Base-by-base conservation (phyloP, 768 basidiomycete genomes). In the Chlorophyllum brunneum region DNA sequence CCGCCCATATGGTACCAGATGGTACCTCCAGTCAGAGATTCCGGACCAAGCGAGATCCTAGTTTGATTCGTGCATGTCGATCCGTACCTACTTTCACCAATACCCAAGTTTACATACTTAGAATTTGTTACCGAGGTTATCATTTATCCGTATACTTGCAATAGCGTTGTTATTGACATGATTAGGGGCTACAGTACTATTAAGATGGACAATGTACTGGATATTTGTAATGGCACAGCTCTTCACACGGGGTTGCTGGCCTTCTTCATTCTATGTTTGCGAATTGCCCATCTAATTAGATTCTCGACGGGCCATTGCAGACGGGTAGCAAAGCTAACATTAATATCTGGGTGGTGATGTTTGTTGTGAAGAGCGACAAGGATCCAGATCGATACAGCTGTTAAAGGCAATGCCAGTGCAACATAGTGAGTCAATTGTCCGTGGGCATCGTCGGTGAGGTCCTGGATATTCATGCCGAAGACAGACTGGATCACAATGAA, bases 401-500 rank as follows among this genome's bases (percentile, higher is more conserved):
- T 50, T 29, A 50, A 20, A 3, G 33, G 38, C 20, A 50, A 10
- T 18, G 48, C 37, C 7, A 50, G 26, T 2, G 9, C 39, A 23
- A 72, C 33, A 39, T 74, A 80, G 33, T 69, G 67, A 6, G 18
- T 23, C 18, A 78, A 51, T 2, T 67, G 70, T 39, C 67, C 68
- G 5, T 41, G 30, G 3, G 67, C 61, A 51, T 63, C 30, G 0
- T 1, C 39, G 18, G 67, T 64, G 51, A 79, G 59, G 44, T 70
- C 67, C 29, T 39, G 11, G 9, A 78, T 58, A 54, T 78, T 79
- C 77, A 78, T 78, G 9, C 77, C 73, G 50, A 78, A 78, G 3
- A 72, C 65, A 33, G 68, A 64, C 77, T 76, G n/a, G 27, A 2
- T 8, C 22, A 29, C 13, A 41, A 39, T 29, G 26, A 15, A 20